phyloP scores from a whole-genome alignment of 1,139 yeast species.

The Debaryomyces sp. region DNA sequence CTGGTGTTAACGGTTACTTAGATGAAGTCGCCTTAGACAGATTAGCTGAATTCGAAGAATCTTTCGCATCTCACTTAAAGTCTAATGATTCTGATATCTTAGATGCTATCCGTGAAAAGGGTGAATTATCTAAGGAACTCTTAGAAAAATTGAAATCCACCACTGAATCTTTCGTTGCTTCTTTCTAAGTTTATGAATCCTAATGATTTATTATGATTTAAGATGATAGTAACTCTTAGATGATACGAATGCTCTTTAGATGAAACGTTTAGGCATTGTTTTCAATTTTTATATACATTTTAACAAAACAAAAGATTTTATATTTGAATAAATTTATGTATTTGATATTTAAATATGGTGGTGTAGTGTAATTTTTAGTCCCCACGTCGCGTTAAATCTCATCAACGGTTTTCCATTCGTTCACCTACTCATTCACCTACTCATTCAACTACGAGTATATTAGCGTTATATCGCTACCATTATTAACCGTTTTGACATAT shows the following conservation, averaged over 20 bases:
- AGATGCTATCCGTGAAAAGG: slow-evolving; percentile 82
- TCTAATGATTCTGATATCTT: slow-evolving; percentile 85
- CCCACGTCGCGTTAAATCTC: not conserved
- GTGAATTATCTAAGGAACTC: slow-evolving; percentile 87
- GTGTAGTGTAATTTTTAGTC: not conserved
- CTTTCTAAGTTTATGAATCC: slow-evolving; percentile 52
- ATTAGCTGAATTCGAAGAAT: slow-evolving; percentile 88
- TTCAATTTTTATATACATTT: slow-evolving; percentile 12
- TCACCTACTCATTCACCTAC: not conserved
- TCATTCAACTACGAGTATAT: not conserved
- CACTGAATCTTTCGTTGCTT: slow-evolving; percentile 89
- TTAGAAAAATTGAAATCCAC: slow-evolving; percentile 87
- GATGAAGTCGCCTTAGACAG: slow-evolving; percentile 84
- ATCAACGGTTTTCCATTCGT: not conserved
- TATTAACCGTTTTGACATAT: too few species aligned
- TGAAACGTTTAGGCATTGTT: slow-evolving; percentile 14
- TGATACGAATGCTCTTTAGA: slow-evolving; percentile 11
- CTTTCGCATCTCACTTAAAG: slow-evolving; percentile 89
- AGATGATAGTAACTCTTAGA: slow-evolving; percentile 10
- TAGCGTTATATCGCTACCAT: not conserved
- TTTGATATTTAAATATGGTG: slow-evolving; percentile 6
- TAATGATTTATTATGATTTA: slow-evolving; percentile 10
- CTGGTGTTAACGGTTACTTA: slow-evolving; percentile 99
- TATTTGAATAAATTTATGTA: slow-evolving; percentile 12
- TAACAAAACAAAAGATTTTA: slow-evolving; percentile 10